Evolutionary conservation across 208 protist species (phyloP), one percentile per base, ranked within the genome.

Genomic region (Tritrichomonas musculus): DNA sequence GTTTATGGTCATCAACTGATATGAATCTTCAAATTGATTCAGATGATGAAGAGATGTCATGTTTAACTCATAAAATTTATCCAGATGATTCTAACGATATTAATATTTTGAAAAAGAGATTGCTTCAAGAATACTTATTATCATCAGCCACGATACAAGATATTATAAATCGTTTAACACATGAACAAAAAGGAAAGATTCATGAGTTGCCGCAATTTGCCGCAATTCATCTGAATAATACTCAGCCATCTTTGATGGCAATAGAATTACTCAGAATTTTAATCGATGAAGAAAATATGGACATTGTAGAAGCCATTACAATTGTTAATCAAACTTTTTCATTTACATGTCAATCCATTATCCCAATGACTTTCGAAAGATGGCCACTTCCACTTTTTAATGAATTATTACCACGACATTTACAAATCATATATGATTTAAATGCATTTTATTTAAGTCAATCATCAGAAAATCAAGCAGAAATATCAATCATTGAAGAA

Each of bases 291-390:
- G 93, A 97, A 39, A 49, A 77, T 41, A 44, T 97, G 27, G 72
- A 73, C 27, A 97, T 95, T 94, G 94, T 96, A n/a, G 92, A 96
- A n/a, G 96, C 97, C 9, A 97, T 95, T 95, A 92, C 94, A 33
- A 96, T 97, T 64, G 94, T 93, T 92, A 69, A 3, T 8, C 11
- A 69, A 69, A n/a, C 30, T 0, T 97, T 97, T 77, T 94, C 92
- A 20, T 98, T 97, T 95, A 98, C 97, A 36, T 98, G 97, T 94
- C 97, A 98, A 93, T 97, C 97, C 25, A 94, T 98, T 20, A 82
- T 97, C 0, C 96, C 97, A 36, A 96, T 97, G 65, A 96, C 97
- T 11, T 94, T 98, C 1, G 97, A 98, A 94, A 96, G 95, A 92
- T 98, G 97, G 97, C 92, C 93, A 47, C 94, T 97, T 2, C 30